phyloP scores from a whole-genome alignment of 805 yeast genomes.

The Candida germanica region DNA sequence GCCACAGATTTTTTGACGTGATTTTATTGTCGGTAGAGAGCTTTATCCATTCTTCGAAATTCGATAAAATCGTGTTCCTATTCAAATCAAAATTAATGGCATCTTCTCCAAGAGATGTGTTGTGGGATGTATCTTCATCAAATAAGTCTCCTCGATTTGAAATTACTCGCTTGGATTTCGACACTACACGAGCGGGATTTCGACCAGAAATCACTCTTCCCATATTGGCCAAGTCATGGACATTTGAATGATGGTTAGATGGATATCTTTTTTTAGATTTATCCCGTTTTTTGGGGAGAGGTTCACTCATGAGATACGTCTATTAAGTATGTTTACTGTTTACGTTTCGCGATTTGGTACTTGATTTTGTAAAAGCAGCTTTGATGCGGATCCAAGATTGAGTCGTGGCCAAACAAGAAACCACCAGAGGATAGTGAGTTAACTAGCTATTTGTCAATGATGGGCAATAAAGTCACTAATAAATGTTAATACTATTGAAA shows the following conservation, averaged over 20 bases:
- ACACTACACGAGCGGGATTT: constrained; percentile 20
- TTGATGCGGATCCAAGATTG: no score
- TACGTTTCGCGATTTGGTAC: no score
- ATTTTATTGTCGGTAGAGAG: constrained; percentile 48
- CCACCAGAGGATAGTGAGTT: no score
- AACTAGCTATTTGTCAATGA: no score
- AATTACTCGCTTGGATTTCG: constrained; percentile 17
- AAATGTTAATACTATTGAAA: no score
- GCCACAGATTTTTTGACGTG: constrained; percentile 49
- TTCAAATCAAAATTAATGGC: constrained; percentile 43
- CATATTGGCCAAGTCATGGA: constrained; percentile 26
- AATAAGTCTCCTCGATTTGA: constrained; percentile 17
- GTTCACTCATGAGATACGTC: constrained; percentile 17
- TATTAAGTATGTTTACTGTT: no score
- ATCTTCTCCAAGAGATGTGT: constrained; percentile 30
- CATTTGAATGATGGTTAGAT: constrained; percentile 13
- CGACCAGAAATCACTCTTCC: constrained; percentile 29
- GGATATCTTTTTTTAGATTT: constrained; percentile 9
- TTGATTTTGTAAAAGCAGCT: no score
- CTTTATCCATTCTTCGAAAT: constrained; percentile 50
- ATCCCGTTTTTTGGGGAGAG: constrained; percentile 24
- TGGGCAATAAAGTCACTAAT: no score
- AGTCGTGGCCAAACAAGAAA: no score
- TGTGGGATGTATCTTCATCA: constrained; percentile 16
- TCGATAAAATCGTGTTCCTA: constrained; percentile 39